Base-by-base conservation (phyloP, 306 rosid species). In the Acacia crassicarpa region DNA sequence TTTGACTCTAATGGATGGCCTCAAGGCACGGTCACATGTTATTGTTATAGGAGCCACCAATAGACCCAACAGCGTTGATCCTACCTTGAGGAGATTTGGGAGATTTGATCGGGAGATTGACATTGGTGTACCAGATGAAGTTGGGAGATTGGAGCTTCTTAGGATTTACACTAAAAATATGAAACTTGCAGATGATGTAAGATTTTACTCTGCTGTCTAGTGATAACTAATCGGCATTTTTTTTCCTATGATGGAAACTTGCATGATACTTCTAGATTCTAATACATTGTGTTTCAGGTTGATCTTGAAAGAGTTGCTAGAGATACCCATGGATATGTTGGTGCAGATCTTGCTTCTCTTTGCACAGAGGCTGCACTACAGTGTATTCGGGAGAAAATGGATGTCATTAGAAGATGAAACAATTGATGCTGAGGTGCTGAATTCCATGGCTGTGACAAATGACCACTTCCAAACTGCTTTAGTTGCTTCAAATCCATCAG, bases 281-380 rank as follows among this genome's bases (percentile, higher is more conserved):
- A 72, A 75, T 53, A 45, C 35, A 27, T 2, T 27, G 20, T 68
- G 5, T 83, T 46, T 82, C 87, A 91, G 95, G 93, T 89, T 78
- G 93, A 91, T 88, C 91, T 91, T 45, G 93, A 91, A 83, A 82
- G 84, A 82, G 92, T 80, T 80, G 85, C 91, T 3, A 88, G 85
- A 78, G 91, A 91, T 79, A 88, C 95, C 20, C 93, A 89, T 73
- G 94, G 94, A 85, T 91, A 85, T 87, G 92, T 91, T 10, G 94
- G 94, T 9, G 69, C 92, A 22, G 94, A 89, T 84, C 91, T 91
- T 68, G 92, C 94, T 33, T 88, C 94, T 72, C 90, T 89, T 51
- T 91, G 91, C 85, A 87, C 94, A 53, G 94, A 91, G 87, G 91
- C 94, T 75, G 92, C 94, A n/a, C 89, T 91, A 4, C 92, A 91